phyloP scores from a whole-genome alignment of 345 rosid species.

The Dimocarpus longan region DNA sequence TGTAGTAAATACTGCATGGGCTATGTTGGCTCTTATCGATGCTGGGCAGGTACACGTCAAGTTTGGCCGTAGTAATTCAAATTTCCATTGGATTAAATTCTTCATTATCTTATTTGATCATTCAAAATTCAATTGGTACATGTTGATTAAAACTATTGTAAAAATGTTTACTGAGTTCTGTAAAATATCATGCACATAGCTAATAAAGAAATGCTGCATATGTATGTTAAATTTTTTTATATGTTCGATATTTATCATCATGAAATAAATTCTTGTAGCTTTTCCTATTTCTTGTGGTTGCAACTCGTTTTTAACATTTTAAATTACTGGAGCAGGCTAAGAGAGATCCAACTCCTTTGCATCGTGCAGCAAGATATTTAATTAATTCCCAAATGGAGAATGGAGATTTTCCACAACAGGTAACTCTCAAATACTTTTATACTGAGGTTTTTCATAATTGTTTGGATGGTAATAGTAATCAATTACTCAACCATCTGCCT shows the following conservation, averaged over 20 bases:
- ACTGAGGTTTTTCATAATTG: not conserved
- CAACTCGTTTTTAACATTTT: not conserved
- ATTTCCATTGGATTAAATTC: not conserved
- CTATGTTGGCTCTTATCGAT: constrained; percentile 56
- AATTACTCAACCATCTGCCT: not conserved
- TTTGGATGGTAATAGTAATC: not conserved
- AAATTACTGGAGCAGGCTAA: constrained; percentile 46
- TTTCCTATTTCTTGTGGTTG: not conserved
- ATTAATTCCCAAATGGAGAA: constrained; percentile 67
- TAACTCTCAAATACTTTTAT: constrained; percentile 20
- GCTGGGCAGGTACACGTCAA: constrained; percentile 62
- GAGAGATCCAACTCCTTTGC: constrained; percentile 61
- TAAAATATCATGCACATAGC: not conserved
- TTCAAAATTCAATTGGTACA: not conserved
- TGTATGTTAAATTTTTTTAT: not conserved
- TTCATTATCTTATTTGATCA: not conserved
- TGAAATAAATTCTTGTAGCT: not conserved
- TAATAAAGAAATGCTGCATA: not conserved
- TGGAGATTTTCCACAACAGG: constrained; percentile 79
- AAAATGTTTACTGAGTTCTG: not conserved
- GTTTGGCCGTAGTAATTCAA: constrained; percentile 9
- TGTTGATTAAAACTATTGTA: not conserved
- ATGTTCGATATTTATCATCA: not conserved
- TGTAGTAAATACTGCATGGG: constrained; percentile 68
- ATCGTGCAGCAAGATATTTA: constrained; percentile 57